A percentile compares a stretch with the other conserved stretches of the same genome.
Conservation (phyloP, 345 rosid genomes). For the Camelina hispida region DNA sequence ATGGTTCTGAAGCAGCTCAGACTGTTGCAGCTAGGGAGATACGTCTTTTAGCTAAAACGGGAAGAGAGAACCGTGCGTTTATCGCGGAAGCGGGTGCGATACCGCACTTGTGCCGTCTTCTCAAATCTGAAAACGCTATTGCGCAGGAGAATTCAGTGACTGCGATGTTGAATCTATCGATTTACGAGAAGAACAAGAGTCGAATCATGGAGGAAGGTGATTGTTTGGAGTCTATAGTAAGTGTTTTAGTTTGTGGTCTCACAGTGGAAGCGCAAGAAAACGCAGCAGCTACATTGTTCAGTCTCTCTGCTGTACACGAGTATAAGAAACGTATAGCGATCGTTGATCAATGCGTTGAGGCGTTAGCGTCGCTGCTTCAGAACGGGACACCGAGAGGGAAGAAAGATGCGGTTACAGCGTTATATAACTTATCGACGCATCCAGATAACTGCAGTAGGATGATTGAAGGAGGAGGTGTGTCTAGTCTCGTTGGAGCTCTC, state of each 20-base stretch:
- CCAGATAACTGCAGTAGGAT: conserved; percentile 74
- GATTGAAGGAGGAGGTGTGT: conserved; percentile 80
- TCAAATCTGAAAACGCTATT: conserved; percentile 61
- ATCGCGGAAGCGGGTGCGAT: conserved; percentile 95
- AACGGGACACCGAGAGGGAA: conserved; percentile 83
- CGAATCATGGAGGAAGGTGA: conserved; percentile 80
- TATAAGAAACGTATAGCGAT: conserved; percentile 86
- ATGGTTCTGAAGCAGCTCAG: conserved; percentile 68
- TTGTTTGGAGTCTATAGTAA: conserved; percentile 74
- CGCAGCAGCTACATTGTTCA: conserved; percentile 92
- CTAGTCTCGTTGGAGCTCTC: conserved; percentile 74
- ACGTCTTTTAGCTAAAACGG: conserved; percentile 84
- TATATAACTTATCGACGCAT: conserved; percentile 87
- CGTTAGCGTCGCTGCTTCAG: conserved; percentile 70
- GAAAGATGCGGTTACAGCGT: conserved; percentile 94
- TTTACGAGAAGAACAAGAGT: conserved; percentile 84
- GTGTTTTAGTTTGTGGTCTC: conserved; percentile 70
- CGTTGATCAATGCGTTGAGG: conserved; percentile 71
- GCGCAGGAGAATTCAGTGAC: conserved; percentile 95
- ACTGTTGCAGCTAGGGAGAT: conserved; percentile 80
- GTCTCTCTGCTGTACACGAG: conserved; percentile 88
- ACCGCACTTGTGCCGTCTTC: conserved; percentile 65
- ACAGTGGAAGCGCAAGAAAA: conserved; percentile 90
- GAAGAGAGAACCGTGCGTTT: conserved; percentile 82
- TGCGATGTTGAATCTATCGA: conserved; percentile 88